Conservation (phyloP, 108 stramenopile genomes). For the Bacterosira constricta region DNA sequence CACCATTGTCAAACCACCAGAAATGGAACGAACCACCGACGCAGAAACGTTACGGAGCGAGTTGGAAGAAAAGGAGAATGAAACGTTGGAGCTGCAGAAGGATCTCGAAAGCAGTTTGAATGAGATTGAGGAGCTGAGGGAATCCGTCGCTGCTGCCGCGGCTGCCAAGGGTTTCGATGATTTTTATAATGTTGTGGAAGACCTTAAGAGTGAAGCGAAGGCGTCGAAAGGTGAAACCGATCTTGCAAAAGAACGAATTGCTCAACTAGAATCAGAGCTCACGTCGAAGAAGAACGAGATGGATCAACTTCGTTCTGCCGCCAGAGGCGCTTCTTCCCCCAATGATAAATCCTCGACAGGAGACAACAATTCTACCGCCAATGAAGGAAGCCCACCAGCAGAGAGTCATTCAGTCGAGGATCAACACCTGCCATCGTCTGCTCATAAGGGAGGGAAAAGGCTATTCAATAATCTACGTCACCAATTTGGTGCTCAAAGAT, state of each 20-base stretch:
- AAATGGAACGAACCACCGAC: not conserved
- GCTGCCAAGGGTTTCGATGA: conserved; percentile 1
- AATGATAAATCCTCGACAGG: not conserved
- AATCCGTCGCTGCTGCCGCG: conserved; percentile 4
- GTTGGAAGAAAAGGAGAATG: conserved; percentile 9
- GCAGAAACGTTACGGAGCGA: not conserved
- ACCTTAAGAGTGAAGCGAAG: not conserved
- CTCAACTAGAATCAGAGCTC: conserved; percentile 15
- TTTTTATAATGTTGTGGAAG: conserved; percentile 9
- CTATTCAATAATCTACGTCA: not conserved
- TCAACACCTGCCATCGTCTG: not conserved
- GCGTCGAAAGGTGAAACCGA: conserved; percentile 1
- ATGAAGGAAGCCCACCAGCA: not conserved
- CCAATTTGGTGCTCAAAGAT: too few relatives aligned
- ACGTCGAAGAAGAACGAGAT: not conserved
- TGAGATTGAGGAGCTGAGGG: conserved; percentile 16
- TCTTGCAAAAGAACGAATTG: conserved; percentile 8
- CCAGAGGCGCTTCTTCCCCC: not conserved
- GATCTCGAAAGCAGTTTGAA: conserved; percentile 26
- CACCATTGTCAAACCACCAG: not conserved
- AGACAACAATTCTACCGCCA: not conserved
- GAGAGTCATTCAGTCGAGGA: too few relatives aligned
- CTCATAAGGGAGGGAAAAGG: not conserved
- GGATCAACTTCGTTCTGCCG: not conserved
- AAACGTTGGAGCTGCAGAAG: conserved; percentile 4